A percentile compares a stretch with the other conserved stretches of the same genome.
Evolutionary conservation across 2,329 filamentous ascomycete genomes (phyloP).

Genomic region (Rasamsonia emersonii): DNA sequence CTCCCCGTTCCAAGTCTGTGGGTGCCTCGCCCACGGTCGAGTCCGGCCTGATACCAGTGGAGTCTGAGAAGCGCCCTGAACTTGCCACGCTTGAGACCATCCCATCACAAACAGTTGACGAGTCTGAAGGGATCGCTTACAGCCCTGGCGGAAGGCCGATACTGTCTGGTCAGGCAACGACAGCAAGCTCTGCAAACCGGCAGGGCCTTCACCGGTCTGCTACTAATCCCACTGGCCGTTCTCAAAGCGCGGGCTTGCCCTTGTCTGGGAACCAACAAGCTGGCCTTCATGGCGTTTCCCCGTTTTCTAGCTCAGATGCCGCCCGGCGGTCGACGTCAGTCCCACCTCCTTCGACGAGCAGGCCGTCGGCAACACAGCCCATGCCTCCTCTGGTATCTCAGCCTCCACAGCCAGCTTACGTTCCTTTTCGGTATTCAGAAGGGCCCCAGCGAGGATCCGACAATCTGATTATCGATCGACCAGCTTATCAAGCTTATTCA

Average conservation of each 20-base stretch:
- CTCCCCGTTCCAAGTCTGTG: conserved; percentile 8
- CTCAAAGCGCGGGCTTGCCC: conserved; percentile 3
- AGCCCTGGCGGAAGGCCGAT: conserved; percentile 48
- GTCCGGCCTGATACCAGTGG: conserved; percentile 27
- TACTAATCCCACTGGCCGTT: conserved; percentile 15
- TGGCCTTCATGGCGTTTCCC: too few relatives aligned
- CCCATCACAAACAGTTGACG: conserved; percentile 6
- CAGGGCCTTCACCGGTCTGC: conserved; percentile 17
- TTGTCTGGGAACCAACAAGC: conserved; percentile 1
- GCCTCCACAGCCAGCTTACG: conserved; percentile 35
- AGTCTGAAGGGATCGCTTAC: conserved; percentile 32
- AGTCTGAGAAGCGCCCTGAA: conserved; percentile 15
- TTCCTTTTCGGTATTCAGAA: conserved; percentile 37
- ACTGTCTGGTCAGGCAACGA: conserved; percentile 17
- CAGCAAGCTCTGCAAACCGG: conserved; percentile 4
- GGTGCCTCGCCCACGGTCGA: conserved; percentile 14
- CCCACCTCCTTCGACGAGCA: conserved; percentile 15
- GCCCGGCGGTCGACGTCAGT: conserved; percentile 18
- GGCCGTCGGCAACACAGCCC: conserved; percentile 12
- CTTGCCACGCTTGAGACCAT: conserved; percentile 2
- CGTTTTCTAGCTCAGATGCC: conserved; percentile 3
- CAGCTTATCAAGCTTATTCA: conserved; percentile 40
- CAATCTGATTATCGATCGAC: conserved; percentile 28
- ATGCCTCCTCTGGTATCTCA: conserved; percentile 25
- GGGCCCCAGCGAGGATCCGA: conserved; percentile 34